These are phyloP conservation scores for Nicotiana paniculata DNA, from an alignment of 257 asterid genomes.

Conservation along the genomic window DNA sequence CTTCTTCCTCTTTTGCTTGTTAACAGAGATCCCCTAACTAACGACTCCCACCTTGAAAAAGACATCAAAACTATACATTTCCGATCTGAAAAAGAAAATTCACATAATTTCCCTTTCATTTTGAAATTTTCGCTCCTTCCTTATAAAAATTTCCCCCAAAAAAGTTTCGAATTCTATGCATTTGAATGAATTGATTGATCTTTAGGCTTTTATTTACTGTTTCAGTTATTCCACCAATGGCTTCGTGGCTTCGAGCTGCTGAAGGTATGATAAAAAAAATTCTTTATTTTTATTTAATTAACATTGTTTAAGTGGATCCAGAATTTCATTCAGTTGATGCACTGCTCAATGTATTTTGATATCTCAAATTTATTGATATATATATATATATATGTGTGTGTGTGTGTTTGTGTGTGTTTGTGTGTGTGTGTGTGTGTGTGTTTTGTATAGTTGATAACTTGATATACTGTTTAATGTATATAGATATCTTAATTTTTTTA, in stretches of 20 bases:
- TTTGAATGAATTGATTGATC: not conserved
- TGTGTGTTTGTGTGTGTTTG: not conserved
- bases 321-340: not conserved
- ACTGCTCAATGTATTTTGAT: not conserved
- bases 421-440: not conserved
- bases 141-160: not conserved
- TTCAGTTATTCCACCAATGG: slow-evolving; percentile 22
- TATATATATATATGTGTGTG: not conserved
- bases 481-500: not conserved
- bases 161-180: not conserved
- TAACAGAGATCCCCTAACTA: slow-evolving; percentile 1
- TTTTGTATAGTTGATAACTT: not conserved
- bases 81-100: not conserved
- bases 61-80: not conserved
- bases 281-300: not conserved
- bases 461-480: not conserved
- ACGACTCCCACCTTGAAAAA: not conserved
- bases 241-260: slow-evolving; percentile 92
- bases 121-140: not conserved
- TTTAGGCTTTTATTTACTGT: not conserved
- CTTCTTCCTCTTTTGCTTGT: not conserved
- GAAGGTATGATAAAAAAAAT: slow-evolving; percentile 49
- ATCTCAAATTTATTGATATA: not conserved
- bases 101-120: not conserved
- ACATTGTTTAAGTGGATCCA: not conserved